phyloP scores from a whole-genome alignment of 2,329 filamentous ascomycete species.

The Myriosclerotinia duriaeana region DNA sequence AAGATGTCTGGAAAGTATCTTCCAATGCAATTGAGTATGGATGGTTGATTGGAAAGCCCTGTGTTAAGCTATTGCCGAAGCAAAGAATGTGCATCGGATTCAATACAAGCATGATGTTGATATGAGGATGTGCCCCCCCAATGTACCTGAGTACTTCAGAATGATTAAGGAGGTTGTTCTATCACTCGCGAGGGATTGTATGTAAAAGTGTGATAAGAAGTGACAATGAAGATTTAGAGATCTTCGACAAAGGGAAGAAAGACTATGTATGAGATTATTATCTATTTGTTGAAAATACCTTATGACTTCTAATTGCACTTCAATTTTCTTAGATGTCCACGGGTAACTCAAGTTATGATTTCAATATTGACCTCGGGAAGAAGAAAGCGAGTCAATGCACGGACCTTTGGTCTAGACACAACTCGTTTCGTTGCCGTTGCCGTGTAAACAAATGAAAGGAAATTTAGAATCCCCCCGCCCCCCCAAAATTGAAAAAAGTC shows the following conservation, averaged over 20 bases:
- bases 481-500: background rate
- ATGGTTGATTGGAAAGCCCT: constrained; percentile 50
- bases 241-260: background rate
- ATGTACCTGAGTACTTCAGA: background rate
- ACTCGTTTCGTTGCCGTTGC: background rate
- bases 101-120: constrained; percentile 30
- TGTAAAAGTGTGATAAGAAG: background rate
- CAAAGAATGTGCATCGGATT: constrained; percentile 35
- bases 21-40: constrained; percentile 55
- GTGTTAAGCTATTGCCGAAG: constrained; percentile 50
- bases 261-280: background rate
- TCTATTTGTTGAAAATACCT: no score
- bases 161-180: background rate
- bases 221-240: background rate
- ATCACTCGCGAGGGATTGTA: constrained; percentile 1
- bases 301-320: background rate
- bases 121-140: background rate
- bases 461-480: background rate
- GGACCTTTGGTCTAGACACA: background rate
- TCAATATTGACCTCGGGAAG: background rate
- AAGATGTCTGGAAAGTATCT: constrained; percentile 48
- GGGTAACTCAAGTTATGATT: background rate
- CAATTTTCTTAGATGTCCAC: background rate
- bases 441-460: background rate
- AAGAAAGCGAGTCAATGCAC: background rate